Base-by-base conservation (phyloP, 108 stramenopile species). In the Cyclotella cryptica region DNA sequence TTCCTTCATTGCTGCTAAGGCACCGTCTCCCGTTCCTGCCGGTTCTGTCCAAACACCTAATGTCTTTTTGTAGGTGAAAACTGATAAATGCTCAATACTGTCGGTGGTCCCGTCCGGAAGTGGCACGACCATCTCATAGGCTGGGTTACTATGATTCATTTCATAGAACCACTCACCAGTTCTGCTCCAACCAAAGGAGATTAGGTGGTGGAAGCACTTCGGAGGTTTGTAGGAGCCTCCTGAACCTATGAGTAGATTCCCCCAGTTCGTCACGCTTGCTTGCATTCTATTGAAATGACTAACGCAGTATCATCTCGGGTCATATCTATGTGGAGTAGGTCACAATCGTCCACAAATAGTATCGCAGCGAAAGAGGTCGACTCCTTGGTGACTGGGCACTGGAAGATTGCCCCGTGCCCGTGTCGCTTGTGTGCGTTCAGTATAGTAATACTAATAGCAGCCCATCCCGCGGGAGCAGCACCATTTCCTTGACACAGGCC, bases 401-500 rank as follows among this genome's bases (percentile, higher is more conserved):
- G 0, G 52, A 74, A 65, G 5, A 28, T 51, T 17, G 49, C 30
- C 1, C 51, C 51, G n/a, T 64, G 62, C 14, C 64, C 64, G 42
- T 72, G 14, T 14, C n/a, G 5, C 18, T 61, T 51, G 60, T 72
- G 71, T 22, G 60, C 71, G 3, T 44, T 11, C 18, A 71, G 14
- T 17, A 71, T 71, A 7, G 52, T 52, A 44, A 71, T 71, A 15
- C 57, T 59, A n/a, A 71, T 26, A 26, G 57, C 57, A 12, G 55
- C 55, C 55, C 69, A 54, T 1, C 55, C 7, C 1, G 55, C 55
- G 3, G 55, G 62, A n/a, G 39, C 13, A 3, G 62, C 62, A 1
- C 41, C 71, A 29, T 63, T 74, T 13, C 72, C 72, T 63, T 74
- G 72, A 5, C 61, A 51, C 1, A 64, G 14, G 14, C 52, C 62